phyloP scores from a whole-genome alignment of 225 moss, liverwort and hornwort species.

The Marchantia paleacea region DNA sequence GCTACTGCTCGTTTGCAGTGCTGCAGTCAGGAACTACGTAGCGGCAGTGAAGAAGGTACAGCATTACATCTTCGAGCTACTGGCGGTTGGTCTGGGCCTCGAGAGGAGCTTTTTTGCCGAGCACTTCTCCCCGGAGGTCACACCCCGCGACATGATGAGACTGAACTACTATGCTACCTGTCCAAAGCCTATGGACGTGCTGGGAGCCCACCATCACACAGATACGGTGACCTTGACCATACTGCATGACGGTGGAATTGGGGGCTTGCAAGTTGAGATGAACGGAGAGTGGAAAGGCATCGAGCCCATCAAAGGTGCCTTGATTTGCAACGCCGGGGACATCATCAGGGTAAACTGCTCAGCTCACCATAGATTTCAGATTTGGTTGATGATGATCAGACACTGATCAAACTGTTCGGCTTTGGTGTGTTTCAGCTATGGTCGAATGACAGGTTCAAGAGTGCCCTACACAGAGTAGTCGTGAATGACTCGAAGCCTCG shows the following conservation, averaged over 20 bases:
- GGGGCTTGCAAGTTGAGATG: conserved; percentile 46
- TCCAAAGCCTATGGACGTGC: conserved; percentile 33
- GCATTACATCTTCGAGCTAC: conserved; percentile 10
- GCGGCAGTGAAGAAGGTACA: conserved; percentile 17
- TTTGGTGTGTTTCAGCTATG: neutral
- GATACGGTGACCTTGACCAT: conserved; percentile 48
- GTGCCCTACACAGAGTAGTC: neutral
- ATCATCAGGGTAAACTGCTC: conserved; percentile 36
- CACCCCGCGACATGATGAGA: conserved; percentile 33
- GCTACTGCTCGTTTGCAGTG: conserved; percentile 10
- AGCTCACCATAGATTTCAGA: too few relatives aligned
- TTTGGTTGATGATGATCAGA: neutral
- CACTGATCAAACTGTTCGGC: neutral
- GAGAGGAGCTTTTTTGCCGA: conserved; percentile 13
- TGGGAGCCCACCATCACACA: conserved; percentile 42
- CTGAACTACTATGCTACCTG: conserved; percentile 51
- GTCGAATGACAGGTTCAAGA: neutral
- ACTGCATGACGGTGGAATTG: conserved; percentile 35
- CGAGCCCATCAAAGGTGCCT: conserved; percentile 30
- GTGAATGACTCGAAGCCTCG: neutral
- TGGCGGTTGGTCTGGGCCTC: conserved; percentile 31
- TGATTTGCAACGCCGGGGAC: conserved; percentile 43
- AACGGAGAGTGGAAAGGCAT: conserved; percentile 46
- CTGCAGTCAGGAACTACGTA: conserved; percentile 15
- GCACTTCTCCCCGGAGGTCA: neutral